These are phyloP conservation scores for Septoria linicola DNA, from an alignment of 2,329 filamentous ascomycete species.

Conservation along the genomic window DNA sequence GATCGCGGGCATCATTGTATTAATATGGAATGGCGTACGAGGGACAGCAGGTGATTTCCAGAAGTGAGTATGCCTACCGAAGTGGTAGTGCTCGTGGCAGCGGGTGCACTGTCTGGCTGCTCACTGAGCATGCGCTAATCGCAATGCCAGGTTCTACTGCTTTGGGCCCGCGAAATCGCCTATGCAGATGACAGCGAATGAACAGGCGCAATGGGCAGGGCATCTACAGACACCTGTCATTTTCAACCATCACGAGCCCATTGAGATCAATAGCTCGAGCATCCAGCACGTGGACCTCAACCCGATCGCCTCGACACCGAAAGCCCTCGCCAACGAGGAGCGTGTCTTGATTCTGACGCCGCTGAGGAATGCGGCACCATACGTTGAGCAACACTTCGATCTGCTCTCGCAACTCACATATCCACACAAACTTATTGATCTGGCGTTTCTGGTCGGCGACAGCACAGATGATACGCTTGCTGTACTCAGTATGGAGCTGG, in stretches of 20 bases:
- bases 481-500: slow-evolving; percentile 78
- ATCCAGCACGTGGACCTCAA: slow-evolving; percentile 85
- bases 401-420: slow-evolving; percentile 87
- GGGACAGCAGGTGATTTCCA: slow-evolving; percentile 83
- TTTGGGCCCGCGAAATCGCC: slow-evolving; percentile 94
- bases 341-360: slow-evolving; percentile 89
- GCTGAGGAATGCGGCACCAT: slow-evolving; percentile 80
- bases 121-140: slow-evolving; percentile 29
- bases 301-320: slow-evolving; percentile 72
- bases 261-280: slow-evolving; percentile 76
- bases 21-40: slow-evolving; percentile 85
- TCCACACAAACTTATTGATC: slow-evolving; percentile 90
- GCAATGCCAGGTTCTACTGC: slow-evolving; percentile 81
- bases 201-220: slow-evolving; percentile 83
- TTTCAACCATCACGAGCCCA: slow-evolving; percentile 90
- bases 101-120: background rate
- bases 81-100: background rate
- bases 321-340: slow-evolving; percentile 78
- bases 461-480: slow-evolving; percentile 87
- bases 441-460: slow-evolving; percentile 92
- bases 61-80: slow-evolving; percentile 60
- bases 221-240: slow-evolving; percentile 90
- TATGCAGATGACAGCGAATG: slow-evolving; percentile 90
- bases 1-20: slow-evolving; percentile 66
- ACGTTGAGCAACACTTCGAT: slow-evolving; percentile 88